These are phyloP conservation scores for Emergomyces pasteurianus DNA, from an alignment of 2,329 filamentous ascomycete species.

Conservation along the genomic window DNA sequence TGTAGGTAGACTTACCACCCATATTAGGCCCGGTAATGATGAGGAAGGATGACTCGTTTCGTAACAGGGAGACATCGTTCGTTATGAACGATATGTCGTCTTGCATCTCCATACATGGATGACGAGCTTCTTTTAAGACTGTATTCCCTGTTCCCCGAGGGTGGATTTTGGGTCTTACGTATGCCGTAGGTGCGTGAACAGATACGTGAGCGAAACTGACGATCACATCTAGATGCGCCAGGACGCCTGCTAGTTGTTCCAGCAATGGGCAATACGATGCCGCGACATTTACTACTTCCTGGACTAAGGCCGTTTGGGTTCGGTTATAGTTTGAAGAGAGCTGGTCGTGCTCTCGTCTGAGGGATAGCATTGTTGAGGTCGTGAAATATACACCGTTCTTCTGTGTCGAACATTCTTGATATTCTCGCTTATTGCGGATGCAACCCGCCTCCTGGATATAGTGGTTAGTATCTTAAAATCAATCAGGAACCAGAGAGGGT, in stretches of 20 bases:
- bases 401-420: constrained; percentile 92
- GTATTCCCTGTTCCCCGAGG: constrained; percentile 78
- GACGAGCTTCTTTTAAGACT: constrained; percentile 79
- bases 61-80: constrained; percentile 76
- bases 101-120: constrained; percentile 97
- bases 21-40: constrained; percentile 98
- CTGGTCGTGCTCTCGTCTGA: constrained; percentile 86
- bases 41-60: constrained; percentile 73
- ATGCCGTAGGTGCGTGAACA: constrained; percentile 82
- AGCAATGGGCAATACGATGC: constrained; percentile 90
- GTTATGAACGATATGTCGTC: constrained; percentile 98
- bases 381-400: constrained; percentile 99
- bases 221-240: constrained; percentile 91
- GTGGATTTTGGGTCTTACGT: constrained; percentile 85
- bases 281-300: constrained; percentile 84
- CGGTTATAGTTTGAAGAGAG: constrained; percentile 89
- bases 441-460: constrained; percentile 58
- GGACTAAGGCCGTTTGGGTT: constrained; percentile 81
- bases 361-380: constrained; percentile 63
- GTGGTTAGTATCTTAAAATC: background rate
- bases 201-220: constrained; percentile 87
- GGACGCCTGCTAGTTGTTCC: constrained; percentile 73
- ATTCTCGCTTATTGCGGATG: constrained; percentile 81
- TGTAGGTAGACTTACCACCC: constrained; percentile 98
- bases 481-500: background rate